Conservation (phyloP, 208 protist species). For the Trypanosoma platydactyli region DNA sequence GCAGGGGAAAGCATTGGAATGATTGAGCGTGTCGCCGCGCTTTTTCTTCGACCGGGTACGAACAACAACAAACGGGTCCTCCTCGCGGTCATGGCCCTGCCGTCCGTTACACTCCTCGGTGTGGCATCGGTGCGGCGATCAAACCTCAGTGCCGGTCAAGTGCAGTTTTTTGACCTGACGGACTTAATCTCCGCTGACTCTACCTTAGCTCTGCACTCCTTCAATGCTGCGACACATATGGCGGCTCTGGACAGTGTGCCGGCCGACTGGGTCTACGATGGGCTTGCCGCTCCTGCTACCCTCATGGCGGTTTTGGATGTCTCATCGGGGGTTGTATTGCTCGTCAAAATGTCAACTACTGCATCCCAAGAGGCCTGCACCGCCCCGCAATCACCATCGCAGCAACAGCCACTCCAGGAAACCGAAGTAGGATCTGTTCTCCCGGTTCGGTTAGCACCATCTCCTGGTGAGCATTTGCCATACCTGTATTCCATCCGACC, state of each 20-base stretch:
- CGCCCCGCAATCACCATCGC: not conserved
- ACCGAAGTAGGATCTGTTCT: conserved; percentile 14
- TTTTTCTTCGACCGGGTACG: conserved; percentile 34
- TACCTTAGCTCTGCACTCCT: not conserved
- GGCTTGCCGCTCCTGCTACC: not conserved
- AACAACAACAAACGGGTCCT: conserved; percentile 13
- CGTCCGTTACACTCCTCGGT: conserved; percentile 29
- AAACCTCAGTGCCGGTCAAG: conserved; percentile 49
- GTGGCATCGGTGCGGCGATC: conserved; percentile 19
- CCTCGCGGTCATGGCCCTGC: conserved; percentile 45
- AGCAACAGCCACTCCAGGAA: conserved; percentile 4
- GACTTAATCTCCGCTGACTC: conserved; percentile 2
- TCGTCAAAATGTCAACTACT: conserved; percentile 23
- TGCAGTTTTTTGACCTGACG: conserved; percentile 56
- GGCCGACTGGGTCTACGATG: conserved; percentile 2
- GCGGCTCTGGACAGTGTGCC: not conserved
- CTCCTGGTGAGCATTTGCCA: not conserved
- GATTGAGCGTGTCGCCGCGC: conserved; percentile 30
- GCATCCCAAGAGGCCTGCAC: not conserved
- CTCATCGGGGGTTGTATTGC: conserved; percentile 4
- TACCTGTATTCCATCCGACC: conserved; percentile 15
- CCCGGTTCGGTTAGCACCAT: conserved; percentile 9
- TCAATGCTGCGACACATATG: conserved; percentile 1
- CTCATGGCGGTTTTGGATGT: conserved; percentile 18
- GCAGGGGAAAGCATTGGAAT: not conserved